Base-by-base conservation (phyloP, 2,329 filamentous ascomycete species). In the Thermoascus crustaceus region DNA sequence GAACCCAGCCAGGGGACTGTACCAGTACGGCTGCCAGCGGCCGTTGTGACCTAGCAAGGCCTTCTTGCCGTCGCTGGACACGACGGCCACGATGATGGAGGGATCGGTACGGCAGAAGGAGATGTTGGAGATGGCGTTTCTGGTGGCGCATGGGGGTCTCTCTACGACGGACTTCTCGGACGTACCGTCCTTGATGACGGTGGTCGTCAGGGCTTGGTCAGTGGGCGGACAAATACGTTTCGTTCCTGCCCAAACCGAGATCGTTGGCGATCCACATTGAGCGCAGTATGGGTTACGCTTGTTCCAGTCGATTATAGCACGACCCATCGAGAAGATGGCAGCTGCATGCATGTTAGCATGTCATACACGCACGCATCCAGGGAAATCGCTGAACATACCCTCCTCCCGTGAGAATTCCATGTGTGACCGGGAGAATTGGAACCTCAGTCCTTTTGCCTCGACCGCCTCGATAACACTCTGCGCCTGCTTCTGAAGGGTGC, bases 231-330 rank as follows among this genome's bases (percentile, higher is more conserved):
- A 68, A 14, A 55, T 52, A 21, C 66, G 61, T 45, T 69, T 68
- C 9, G 58, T 62, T 22, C 63, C 64, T 4, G 58, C 64, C 40
- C 69, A 63, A 8, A 59, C 47, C n/a, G 52, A 55, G 9, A 95
- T 67, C 0, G 87, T 96, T 16, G 75, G 78, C 52, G 84, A 75
- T 21, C 91, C 89, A 61, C 91, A 98, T 37, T 81, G 80, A 19
- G 80, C 87, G 60, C 91, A 98, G 70, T 86, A 98, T 19, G 82
- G 83, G 63, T 94, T 94, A 33, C 89, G 82, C 17, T 72, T 72
- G 64, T 98, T 96, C 91, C 91, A 98, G 66, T 96, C 91, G 23
- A 93, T 69, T 17, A 95, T 71, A 29, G 87, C 83, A 36, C 89
- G 80, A 5, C 87, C 85, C 61, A 94, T 85, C 9, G 86, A 89